Evolutionary conservation across 768 basidiomycete genomes (phyloP).

Genomic region (Mycena crocata): DNA sequence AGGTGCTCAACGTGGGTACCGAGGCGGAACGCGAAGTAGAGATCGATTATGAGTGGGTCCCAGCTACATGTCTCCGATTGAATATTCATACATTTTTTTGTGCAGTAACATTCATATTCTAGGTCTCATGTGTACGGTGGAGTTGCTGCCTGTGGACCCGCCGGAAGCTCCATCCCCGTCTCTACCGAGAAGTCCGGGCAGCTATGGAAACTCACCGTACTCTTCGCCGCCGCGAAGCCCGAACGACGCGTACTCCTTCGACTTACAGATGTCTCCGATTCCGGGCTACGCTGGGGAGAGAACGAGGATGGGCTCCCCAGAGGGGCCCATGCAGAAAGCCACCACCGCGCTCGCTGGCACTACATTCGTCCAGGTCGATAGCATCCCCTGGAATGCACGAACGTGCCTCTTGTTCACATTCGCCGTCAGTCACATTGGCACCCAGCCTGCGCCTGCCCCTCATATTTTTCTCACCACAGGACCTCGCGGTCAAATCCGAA

Average conservation of each 20-base stretch:
- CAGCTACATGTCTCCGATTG: constrained; percentile 8
- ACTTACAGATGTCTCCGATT: not conserved
- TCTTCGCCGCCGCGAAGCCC: constrained; percentile 15
- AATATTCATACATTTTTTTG: constrained; percentile 21
- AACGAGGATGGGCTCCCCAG: constrained; percentile 57
- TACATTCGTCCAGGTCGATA: too few relatives aligned
- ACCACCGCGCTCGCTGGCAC: constrained; percentile 65
- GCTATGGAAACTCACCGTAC: not conserved
- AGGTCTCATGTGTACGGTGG: constrained; percentile 82
- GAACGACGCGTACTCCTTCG: constrained; percentile 16
- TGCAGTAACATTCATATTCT: constrained; percentile 70
- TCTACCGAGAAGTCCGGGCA: constrained; percentile 24
- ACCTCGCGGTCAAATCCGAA: constrained; percentile 77
- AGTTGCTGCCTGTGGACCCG: constrained; percentile 72
- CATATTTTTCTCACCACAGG: constrained; percentile 49
- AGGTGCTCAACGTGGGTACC: constrained; percentile 57
- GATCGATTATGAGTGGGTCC: constrained; percentile 61
- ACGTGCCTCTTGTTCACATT: too few relatives aligned
- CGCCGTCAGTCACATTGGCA: constrained; percentile 61
- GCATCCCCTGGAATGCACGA: too few relatives aligned
- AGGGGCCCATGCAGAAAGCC: constrained; percentile 54
- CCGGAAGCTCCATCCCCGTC: constrained; percentile 28
- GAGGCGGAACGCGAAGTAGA: constrained; percentile 56
- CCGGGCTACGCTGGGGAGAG: constrained; percentile 45
- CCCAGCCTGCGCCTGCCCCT: not conserved